Conservation (phyloP, 179 eudicot species). For the Heliamphora ciliata region DNA sequence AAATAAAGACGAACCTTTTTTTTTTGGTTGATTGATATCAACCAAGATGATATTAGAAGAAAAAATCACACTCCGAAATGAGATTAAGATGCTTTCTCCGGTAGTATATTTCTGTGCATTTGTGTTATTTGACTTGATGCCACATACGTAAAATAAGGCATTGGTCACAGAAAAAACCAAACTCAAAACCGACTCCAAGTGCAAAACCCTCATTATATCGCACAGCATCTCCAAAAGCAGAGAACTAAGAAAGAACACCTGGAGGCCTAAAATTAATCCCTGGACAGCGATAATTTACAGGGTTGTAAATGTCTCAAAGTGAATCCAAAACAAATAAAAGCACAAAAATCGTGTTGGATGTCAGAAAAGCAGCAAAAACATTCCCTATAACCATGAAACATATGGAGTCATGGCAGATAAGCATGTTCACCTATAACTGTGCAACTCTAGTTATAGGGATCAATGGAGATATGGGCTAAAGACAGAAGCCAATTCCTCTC, state of each 20-base stretch:
- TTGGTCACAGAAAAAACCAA: background rate
- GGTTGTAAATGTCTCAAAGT: background rate
- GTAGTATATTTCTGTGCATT: background rate
- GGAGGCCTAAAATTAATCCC: background rate
- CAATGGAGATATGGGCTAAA: background rate
- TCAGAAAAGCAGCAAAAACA: background rate
- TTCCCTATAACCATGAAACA: background rate
- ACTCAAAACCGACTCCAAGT: background rate
- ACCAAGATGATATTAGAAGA: conserved; percentile 1
- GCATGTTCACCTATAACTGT: background rate
- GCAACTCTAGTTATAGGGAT: background rate
- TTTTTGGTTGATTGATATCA: background rate
- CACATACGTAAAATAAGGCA: background rate
- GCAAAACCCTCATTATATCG: background rate
- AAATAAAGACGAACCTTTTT: background rate
- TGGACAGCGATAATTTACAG: background rate
- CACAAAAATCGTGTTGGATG: background rate
- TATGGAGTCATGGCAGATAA: background rate
- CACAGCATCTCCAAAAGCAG: conserved; percentile 8
- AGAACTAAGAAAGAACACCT: conserved; percentile 6
- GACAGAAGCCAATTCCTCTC: too few relatives aligned
- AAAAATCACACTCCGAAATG: background rate
- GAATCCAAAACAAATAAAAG: background rate
- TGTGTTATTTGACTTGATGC: background rate
- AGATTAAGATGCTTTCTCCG: background rate